Base-by-base conservation (phyloP, 2,329 filamentous ascomycete species). In the Plenodomus biglobosus region DNA sequence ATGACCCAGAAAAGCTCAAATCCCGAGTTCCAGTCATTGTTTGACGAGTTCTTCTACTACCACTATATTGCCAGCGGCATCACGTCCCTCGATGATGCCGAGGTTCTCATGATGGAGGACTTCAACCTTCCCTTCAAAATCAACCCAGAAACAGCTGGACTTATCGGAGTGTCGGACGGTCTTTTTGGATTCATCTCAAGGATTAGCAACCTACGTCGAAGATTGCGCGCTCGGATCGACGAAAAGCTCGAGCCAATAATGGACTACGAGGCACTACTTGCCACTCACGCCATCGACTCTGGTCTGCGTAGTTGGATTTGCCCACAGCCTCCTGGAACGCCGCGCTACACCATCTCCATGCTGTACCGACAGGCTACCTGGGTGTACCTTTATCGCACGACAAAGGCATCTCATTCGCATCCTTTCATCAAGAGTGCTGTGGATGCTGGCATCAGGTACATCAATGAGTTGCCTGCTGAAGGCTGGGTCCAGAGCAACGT, bases 161-260 rank as follows among this genome's bases (percentile, higher is more conserved):
- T 95, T 3, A 77, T 95, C 5, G 91, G 91, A 18, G 86, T 95
- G 20, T 84, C 87, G 35, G 90, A 96, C 62, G 89, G 89, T 1
- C 76, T 96, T 1, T 91, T 95, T 65, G 80, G 82, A 27, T 85
- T 88, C 64, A 85, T 96, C 22, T 86, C 86, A 7, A 84, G 88
- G 62, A 92, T 95, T 51, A 90, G 88, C 1, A 81, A 82, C 11
- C 81, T 96, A 32, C 82, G 90, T 36, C 87, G 92, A 68, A 79
- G 79, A 2, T 87, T 95, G 52, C 83, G 91, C 5, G 75, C 77
- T 24, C 85, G 89, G 42, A 85, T 90, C 58, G 73, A 78, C 36
- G 55, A 80, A 44, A 75, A 82, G 3, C 73, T 82, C 2, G 85
- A 89, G 42, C 88, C 87, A 0, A 78, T 82, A 0, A 85, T 92